phyloP scores from a whole-genome alignment of 257 asterid genomes.

The Plectranthus barbatus region DNA sequence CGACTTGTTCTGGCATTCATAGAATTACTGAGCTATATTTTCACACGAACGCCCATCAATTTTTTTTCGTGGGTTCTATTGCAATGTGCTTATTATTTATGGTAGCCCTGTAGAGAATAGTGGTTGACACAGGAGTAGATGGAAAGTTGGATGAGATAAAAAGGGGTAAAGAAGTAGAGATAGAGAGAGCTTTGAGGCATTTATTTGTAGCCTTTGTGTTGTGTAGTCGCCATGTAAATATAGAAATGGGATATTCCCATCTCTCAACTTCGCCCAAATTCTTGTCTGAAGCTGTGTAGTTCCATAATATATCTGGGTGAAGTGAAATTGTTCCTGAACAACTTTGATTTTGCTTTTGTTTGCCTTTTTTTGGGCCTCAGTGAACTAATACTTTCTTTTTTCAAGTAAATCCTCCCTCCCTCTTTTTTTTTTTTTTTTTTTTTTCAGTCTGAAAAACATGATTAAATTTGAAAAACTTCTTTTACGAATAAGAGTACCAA shows the following conservation, averaged over 20 bases:
- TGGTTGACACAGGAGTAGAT: conserved; percentile 51
- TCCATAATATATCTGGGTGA: neutral
- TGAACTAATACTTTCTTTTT: too few species aligned
- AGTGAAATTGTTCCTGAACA: neutral
- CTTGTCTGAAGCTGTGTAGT: neutral
- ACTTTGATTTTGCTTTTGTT: too few species aligned
- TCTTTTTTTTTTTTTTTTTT: too few species aligned
- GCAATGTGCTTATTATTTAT: conserved; percentile 19
- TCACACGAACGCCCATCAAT: conserved; percentile 50
- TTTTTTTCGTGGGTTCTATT: conserved; percentile 46
- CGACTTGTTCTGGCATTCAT: conserved; percentile 88
- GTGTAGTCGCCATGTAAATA: conserved; percentile 58
- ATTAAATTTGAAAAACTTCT: too few species aligned
- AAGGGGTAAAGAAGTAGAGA: conserved; percentile 23
- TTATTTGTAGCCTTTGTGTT: conserved; percentile 41
- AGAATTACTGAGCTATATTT: conserved; percentile 25
- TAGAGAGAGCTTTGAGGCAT: conserved; percentile 33
- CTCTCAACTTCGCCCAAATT: conserved; percentile 1
- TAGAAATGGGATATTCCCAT: conserved; percentile 27
- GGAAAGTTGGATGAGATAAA: conserved; percentile 20
- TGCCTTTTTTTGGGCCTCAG: too few species aligned
- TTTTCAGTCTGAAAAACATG: too few species aligned
- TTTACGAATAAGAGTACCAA: too few species aligned
- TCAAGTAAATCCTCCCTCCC: too few species aligned
- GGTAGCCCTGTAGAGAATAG: conserved; percentile 32